phyloP scores from a whole-genome alignment of 2,329 filamentous ascomycete genomes.

The Penicillium olsonii region DNA sequence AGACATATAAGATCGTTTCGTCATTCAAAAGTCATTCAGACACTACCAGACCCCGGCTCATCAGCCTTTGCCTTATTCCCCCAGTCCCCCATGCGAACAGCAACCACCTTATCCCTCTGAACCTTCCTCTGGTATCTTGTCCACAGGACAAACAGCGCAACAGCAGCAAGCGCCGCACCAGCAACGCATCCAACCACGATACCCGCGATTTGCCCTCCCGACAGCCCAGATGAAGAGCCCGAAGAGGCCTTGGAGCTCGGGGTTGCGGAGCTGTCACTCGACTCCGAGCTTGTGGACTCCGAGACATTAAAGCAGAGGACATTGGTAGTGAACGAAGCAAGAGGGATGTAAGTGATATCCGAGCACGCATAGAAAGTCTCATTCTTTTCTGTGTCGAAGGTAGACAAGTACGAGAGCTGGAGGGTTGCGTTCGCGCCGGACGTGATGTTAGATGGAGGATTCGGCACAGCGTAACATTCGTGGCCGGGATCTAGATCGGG shows the following conservation, averaged over 20 bases:
- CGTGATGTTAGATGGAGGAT: constrained; percentile 33
- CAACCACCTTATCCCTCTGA: constrained; percentile 13
- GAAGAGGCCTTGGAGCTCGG: constrained; percentile 10
- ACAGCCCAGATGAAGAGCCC: constrained; percentile 24
- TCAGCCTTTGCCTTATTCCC: constrained; percentile 1
- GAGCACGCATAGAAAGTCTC: constrained; percentile 52
- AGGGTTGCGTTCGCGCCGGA: constrained; percentile 49
- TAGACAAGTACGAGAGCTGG: constrained; percentile 47
- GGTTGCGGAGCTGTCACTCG: constrained; percentile 13
- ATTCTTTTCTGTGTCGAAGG: constrained; percentile 43
- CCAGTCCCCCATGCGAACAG: constrained; percentile 14
- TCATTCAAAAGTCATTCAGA: too few species aligned
- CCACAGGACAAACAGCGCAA: constrained; percentile 18
- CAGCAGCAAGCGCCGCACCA: constrained; percentile 17
- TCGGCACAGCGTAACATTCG: constrained; percentile 47
- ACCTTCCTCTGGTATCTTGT: constrained; percentile 9
- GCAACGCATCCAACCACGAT: constrained; percentile 38
- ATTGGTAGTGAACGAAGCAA: constrained; percentile 42
- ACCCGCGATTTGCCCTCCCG: constrained; percentile 46
- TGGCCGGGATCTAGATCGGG: constrained; percentile 47
- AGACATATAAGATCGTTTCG: too few species aligned
- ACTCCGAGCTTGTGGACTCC: constrained; percentile 24
- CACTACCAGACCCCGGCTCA: background rate
- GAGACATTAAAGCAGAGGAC: constrained; percentile 53
- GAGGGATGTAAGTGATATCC: constrained; percentile 48